These are phyloP conservation scores for Talaromyces sp. DNA, from an alignment of 2,329 filamentous ascomycete species.

Conservation along the genomic window DNA sequence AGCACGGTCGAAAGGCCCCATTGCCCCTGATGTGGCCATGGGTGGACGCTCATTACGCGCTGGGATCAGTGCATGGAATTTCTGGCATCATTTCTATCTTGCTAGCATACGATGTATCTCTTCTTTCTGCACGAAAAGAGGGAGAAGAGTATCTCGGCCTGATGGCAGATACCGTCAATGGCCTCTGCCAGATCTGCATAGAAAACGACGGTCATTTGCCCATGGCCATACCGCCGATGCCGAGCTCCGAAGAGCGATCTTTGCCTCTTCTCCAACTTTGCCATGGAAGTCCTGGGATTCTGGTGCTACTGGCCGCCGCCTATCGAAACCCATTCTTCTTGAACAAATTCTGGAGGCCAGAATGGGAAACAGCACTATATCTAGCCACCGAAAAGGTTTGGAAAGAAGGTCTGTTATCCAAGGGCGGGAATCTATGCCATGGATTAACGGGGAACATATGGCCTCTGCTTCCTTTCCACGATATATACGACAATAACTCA, in stretches of 20 bases:
- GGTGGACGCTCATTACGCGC: slow-evolving; percentile 28
- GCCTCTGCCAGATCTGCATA: slow-evolving; percentile 30
- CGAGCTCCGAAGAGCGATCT: slow-evolving; percentile 10
- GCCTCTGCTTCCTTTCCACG: slow-evolving; percentile 31
- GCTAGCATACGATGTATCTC: slow-evolving; percentile 27
- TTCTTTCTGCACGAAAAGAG: slow-evolving; percentile 18
- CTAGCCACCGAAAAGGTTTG: slow-evolving; percentile 31
- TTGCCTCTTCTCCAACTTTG: slow-evolving; percentile 36
- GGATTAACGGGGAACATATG: slow-evolving; percentile 38
- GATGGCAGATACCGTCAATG: slow-evolving; percentile 32
- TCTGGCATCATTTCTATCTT: slow-evolving; percentile 33
- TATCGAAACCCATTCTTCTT: slow-evolving; percentile 23
- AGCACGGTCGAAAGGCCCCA: slow-evolving; percentile 23
- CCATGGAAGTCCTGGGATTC: slow-evolving; percentile 34
- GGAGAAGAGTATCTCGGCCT: slow-evolving; percentile 20
- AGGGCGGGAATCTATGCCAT: slow-evolving; percentile 37
- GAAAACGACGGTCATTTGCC: slow-evolving; percentile 32
- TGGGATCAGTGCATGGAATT: slow-evolving; percentile 24
- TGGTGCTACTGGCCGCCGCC: slow-evolving; percentile 30
- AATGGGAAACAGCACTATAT: slow-evolving; percentile 31
- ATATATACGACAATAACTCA: slow-evolving; percentile 28
- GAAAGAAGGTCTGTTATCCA: slow-evolving; percentile 36
- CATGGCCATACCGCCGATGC: slow-evolving; percentile 26
- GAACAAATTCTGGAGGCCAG: slow-evolving; percentile 27
- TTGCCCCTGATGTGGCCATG: slow-evolving; percentile 38